phyloP scores from a whole-genome alignment of 306 rosid genomes.

The Vachellia collinsii region DNA sequence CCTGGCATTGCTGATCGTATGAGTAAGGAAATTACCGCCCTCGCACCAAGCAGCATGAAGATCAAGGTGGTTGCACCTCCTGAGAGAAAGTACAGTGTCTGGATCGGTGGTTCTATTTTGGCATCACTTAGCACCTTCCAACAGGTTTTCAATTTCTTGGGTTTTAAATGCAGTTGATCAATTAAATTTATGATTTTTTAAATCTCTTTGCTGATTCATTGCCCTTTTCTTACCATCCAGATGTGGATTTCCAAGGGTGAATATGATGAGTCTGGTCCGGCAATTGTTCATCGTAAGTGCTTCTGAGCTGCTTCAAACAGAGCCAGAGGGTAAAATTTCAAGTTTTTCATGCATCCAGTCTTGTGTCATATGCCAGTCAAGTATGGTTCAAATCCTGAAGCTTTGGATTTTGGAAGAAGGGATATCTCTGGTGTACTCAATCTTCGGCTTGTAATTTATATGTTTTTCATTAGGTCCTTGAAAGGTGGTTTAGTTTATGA shows the following conservation, averaged over 20 bases:
- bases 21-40: conserved; percentile 64
- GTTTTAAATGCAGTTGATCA: neutral
- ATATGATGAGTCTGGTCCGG: conserved; percentile 56
- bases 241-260: conserved; percentile 61
- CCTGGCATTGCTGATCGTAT: conserved; percentile 63
- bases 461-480: conserved; percentile 24
- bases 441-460: conserved; percentile 39
- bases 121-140: conserved; percentile 63
- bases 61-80: conserved; percentile 64
- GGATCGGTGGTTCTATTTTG: conserved; percentile 64
- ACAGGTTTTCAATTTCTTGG: conserved; percentile 39
- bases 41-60: conserved; percentile 64
- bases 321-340: conserved; percentile 9
- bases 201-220: neutral
- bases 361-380: conserved; percentile 31
- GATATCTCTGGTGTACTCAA: conserved; percentile 25
- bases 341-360: conserved; percentile 25
- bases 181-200: neutral
- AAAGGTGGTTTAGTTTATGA: conserved; percentile 31
- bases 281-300: conserved; percentile 59
- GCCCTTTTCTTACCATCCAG: conserved; percentile 32
- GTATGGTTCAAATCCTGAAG: conserved; percentile 28
- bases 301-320: conserved; percentile 36
- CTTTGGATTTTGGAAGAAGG: conserved; percentile 25
- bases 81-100: conserved; percentile 59